A percentile compares a stretch with the other conserved stretches of the same genome.
These are phyloP conservation scores for Cladosporium austrohemisphaericum DNA, from an alignment of 2,329 filamentous ascomycete genomes.

Conservation along the genomic window DNA sequence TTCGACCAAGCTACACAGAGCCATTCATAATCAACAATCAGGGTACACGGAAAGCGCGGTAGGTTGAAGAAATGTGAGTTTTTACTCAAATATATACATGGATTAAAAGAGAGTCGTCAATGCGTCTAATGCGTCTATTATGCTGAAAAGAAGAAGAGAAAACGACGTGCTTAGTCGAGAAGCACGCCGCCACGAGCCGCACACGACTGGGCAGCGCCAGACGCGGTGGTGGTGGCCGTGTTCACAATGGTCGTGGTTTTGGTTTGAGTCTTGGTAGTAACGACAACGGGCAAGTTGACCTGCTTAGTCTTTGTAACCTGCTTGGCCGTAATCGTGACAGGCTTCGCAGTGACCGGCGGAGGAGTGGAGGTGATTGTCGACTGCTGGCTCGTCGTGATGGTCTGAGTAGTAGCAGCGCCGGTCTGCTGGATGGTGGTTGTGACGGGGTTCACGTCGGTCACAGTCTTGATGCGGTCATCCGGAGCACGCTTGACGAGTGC, in stretches of 20 bases:
- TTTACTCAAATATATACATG: constrained; percentile 4
- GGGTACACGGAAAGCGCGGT: too few relatives aligned
- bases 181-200: constrained; percentile 8
- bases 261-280: constrained; percentile 26
- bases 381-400: constrained; percentile 22
- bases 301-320: constrained; percentile 28
- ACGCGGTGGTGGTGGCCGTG: constrained; percentile 17
- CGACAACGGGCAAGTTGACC: constrained; percentile 14
- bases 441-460: constrained; percentile 30
- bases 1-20: too few relatives aligned
- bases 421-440: constrained; percentile 20
- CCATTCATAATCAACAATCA: too few relatives aligned
- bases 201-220: constrained; percentile 9
- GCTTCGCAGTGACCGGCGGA: constrained; percentile 9
- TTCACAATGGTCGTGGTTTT: constrained; percentile 17
- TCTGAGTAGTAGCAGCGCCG: constrained; percentile 22
- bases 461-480: constrained; percentile 33
- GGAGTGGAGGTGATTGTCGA: constrained; percentile 25
- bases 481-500: constrained; percentile 33
- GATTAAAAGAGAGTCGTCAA: constrained; percentile 11
- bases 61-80: neutral
- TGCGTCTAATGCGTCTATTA: constrained; percentile 13
- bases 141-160: constrained; percentile 1
- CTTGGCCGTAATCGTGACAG: constrained; percentile 21
- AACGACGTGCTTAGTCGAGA: neutral